These are phyloP conservation scores for Podila clonocystis DNA, from an alignment of 192 early-diverging fungal species.

Conservation along the genomic window DNA sequence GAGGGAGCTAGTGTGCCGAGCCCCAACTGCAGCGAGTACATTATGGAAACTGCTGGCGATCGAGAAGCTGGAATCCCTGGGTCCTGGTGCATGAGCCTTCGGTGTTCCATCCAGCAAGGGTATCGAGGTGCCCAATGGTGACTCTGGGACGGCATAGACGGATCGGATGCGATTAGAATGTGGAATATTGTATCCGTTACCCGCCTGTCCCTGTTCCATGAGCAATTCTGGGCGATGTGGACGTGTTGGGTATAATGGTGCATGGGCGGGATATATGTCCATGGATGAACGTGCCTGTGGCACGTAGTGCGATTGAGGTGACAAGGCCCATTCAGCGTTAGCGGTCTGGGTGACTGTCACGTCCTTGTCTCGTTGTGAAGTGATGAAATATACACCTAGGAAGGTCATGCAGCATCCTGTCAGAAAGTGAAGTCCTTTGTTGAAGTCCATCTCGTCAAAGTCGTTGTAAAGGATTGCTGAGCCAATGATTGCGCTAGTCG, in stretches of 20 bases:
- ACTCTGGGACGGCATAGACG: conserved; percentile 1
- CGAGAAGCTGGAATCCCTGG: conserved; percentile 21
- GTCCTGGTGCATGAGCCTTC: not conserved
- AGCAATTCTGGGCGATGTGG: conserved; percentile 8
- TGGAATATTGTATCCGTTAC: not conserved
- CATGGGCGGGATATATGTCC: conserved; percentile 7
- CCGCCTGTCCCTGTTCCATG: conserved; percentile 22
- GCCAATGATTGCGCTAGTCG: conserved; percentile 74
- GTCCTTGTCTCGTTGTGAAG: conserved; percentile 57
- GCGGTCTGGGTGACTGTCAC: not conserved
- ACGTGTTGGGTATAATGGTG: conserved; percentile 12
- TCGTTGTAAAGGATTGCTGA: conserved; percentile 73
- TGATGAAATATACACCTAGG: conserved; percentile 76
- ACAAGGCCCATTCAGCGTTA: conserved; percentile 23
- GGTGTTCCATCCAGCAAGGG: not conserved
- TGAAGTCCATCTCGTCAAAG: conserved; percentile 64
- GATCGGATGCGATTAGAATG: conserved; percentile 7
- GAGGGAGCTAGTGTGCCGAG: conserved; percentile 51
- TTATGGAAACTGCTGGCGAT: conserved; percentile 29
- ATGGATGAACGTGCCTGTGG: conserved; percentile 17
- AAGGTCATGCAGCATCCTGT: conserved; percentile 70
- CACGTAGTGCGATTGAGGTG: conserved; percentile 19
- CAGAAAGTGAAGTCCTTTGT: conserved; percentile 60
- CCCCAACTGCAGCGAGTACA: conserved; percentile 46
- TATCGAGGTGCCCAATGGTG: conserved; percentile 24